phyloP scores from a whole-genome alignment of 176 grass and related monocot species.

The Eleusine indica region DNA sequence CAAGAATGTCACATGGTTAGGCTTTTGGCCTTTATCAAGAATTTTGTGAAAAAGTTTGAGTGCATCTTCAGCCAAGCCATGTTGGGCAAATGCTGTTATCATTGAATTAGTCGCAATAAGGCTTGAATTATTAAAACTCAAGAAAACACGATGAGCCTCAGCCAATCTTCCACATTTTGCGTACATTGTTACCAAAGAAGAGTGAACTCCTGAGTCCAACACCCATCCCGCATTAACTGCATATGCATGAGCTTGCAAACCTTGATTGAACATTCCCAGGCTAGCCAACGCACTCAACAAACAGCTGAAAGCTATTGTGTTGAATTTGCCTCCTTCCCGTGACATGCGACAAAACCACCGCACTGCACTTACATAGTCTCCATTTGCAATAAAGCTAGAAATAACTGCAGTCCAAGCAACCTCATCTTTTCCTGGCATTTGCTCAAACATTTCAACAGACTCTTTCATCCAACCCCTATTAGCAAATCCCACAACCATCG shows the following conservation, averaged over 20 bases:
- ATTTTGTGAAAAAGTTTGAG: slow-evolving; percentile 53
- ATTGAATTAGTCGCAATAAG: slow-evolving; percentile 60
- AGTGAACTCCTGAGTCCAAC: slow-evolving; percentile 52
- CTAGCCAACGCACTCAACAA: slow-evolving; percentile 64
- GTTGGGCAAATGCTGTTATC: slow-evolving; percentile 68
- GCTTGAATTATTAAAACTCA: slow-evolving; percentile 44
- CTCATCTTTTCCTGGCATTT: slow-evolving; percentile 75
- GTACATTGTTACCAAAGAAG: slow-evolving; percentile 75
- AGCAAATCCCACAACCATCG: slow-evolving; percentile 59
- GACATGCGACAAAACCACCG: slow-evolving; percentile 60
- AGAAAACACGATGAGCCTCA: slow-evolving; percentile 60
- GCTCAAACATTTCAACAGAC: slow-evolving; percentile 53
- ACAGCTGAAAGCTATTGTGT: slow-evolving; percentile 48
- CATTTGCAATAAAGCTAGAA: slow-evolving; percentile 51
- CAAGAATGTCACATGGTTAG: slow-evolving; percentile 64
- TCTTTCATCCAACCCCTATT: slow-evolving; percentile 73
- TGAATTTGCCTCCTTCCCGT: slow-evolving; percentile 54
- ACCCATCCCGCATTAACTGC: slow-evolving; percentile 57
- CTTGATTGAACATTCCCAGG: slow-evolving; percentile 46
- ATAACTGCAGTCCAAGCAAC: slow-evolving; percentile 64
- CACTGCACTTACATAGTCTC: slow-evolving; percentile 52
- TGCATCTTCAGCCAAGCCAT: slow-evolving; percentile 64
- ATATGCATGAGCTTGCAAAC: slow-evolving; percentile 73
- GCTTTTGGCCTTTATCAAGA: slow-evolving; percentile 51
- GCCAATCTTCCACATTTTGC: slow-evolving; percentile 66